These are phyloP conservation scores for Globisporangium rhizosaccharum DNA, from an alignment of 352 stramenopile species.

Conservation along the genomic window DNA sequence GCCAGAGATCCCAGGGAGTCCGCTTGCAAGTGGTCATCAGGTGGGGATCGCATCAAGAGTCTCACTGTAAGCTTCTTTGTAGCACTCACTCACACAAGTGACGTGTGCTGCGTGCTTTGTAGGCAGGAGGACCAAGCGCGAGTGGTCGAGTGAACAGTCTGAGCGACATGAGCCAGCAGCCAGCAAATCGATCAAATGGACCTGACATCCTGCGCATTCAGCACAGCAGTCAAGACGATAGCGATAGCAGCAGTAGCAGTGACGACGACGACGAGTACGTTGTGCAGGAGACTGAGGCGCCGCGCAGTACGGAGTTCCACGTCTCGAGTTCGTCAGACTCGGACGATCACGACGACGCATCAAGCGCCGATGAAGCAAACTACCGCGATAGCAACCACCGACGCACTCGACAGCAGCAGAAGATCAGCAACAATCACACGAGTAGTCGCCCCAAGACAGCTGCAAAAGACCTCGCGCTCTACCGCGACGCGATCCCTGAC, in stretches of 20 bases:
- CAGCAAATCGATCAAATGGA: background rate
- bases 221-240: background rate
- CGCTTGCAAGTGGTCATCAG: constrained; percentile 18
- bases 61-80: no score
- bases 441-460: constrained; percentile 39
- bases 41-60: no score
- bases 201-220: constrained; percentile 17
- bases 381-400: background rate
- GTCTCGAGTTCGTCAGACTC: constrained; percentile 52
- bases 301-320: constrained; percentile 50
- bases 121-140: background rate
- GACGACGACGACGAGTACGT: constrained; percentile 50
- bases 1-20: constrained; percentile 66
- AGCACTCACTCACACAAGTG: no score
- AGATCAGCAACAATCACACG: background rate
- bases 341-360: constrained; percentile 13
- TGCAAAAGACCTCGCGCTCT: constrained; percentile 45
- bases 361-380: constrained; percentile 6
- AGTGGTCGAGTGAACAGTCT: background rate
- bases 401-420: constrained; percentile 3
- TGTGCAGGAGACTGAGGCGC: constrained; percentile 40
- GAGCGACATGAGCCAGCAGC: background rate
- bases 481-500: constrained; percentile 44
- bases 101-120: background rate
- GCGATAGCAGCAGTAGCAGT: constrained; percentile 1